Conservation (phyloP, 768 basidiomycete genomes). For the Suillus decipiens region DNA sequence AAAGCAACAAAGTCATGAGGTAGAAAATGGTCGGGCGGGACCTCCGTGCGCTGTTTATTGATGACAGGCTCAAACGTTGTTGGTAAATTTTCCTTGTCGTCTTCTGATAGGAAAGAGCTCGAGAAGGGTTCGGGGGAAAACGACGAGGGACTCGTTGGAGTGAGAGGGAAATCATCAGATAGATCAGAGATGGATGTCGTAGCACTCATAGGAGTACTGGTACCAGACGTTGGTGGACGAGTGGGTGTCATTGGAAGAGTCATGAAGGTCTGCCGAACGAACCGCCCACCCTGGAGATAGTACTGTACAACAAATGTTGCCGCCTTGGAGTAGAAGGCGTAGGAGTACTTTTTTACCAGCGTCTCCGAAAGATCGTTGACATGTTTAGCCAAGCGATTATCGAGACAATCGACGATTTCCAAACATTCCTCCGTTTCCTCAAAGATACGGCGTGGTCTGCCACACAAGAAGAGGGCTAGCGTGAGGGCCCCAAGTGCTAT, state of each 20-base stretch:
- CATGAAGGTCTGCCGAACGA: constrained; percentile 46
- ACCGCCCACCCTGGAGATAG: constrained; percentile 88
- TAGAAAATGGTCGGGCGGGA: constrained; percentile 71
- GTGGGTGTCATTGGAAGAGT: constrained; percentile 67
- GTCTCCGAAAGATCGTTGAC: constrained; percentile 94
- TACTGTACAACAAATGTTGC: constrained; percentile 92
- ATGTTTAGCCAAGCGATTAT: constrained; percentile 82
- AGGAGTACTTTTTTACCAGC: constrained; percentile 98
- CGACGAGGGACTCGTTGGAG: constrained; percentile 69
- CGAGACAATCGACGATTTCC: constrained; percentile 84
- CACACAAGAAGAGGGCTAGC: constrained; percentile 86
- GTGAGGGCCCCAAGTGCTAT: constrained; percentile 90
- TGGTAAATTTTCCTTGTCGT: constrained; percentile 81
- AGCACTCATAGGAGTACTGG: constrained; percentile 75
- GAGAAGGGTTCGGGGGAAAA: constrained; percentile 47
- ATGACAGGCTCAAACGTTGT: constrained; percentile 71
- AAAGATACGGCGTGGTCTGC: constrained; percentile 72
- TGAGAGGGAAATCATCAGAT: constrained; percentile 84
- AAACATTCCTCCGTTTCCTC: constrained; percentile 85
- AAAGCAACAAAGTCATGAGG: constrained; percentile 82
- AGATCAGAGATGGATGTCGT: constrained; percentile 72
- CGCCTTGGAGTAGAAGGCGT: constrained; percentile 94
- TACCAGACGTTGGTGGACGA: constrained; percentile 45
- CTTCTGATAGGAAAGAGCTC: constrained; percentile 60
- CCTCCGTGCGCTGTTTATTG: constrained; percentile 70